phyloP scores from a whole-genome alignment of 371 early-diverging fungal species.

The Funneliformis caledonium region DNA sequence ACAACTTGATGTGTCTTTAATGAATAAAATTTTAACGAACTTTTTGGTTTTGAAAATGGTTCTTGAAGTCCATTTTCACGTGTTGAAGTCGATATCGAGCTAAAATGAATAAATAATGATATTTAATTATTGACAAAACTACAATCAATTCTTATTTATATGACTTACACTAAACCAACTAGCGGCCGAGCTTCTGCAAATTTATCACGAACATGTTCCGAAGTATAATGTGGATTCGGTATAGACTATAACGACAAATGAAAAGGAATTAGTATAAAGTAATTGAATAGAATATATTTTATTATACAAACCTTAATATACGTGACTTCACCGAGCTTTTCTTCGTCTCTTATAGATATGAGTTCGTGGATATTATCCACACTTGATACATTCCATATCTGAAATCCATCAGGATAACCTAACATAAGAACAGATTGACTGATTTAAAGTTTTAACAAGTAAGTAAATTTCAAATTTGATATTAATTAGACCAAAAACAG shows the following conservation, averaged over 20 bases:
- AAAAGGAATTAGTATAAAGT: neutral
- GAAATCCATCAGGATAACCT: conserved; percentile 82
- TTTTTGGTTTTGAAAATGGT: conserved; percentile 14
- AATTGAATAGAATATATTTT: neutral
- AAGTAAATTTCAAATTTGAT: neutral
- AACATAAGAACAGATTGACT: conserved; percentile 65
- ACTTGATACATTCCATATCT: conserved; percentile 79
- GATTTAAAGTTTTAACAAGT: neutral
- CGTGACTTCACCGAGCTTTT: conserved; percentile 54
- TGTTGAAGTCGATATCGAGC: neutral
- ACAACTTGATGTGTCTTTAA: conserved; percentile 37
- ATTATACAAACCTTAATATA: conserved; percentile 51
- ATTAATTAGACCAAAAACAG: neutral
- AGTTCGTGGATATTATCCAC: conserved; percentile 75
- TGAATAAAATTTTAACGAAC: conserved; percentile 39
- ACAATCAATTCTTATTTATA: neutral
- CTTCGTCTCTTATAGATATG: conserved; percentile 62
- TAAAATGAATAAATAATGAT: neutral
- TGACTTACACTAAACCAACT: conserved; percentile 58
- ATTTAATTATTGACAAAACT: neutral
- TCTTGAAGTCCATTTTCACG: conserved; percentile 15
- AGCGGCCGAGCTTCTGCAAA: conserved; percentile 47
- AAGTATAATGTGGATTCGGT: conserved; percentile 32
- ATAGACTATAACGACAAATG: neutral
- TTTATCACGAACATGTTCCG: conserved; percentile 45